Conservation (phyloP, 1,284 basidiomycete genomes). For the Leccinum angustisporum region DNA sequence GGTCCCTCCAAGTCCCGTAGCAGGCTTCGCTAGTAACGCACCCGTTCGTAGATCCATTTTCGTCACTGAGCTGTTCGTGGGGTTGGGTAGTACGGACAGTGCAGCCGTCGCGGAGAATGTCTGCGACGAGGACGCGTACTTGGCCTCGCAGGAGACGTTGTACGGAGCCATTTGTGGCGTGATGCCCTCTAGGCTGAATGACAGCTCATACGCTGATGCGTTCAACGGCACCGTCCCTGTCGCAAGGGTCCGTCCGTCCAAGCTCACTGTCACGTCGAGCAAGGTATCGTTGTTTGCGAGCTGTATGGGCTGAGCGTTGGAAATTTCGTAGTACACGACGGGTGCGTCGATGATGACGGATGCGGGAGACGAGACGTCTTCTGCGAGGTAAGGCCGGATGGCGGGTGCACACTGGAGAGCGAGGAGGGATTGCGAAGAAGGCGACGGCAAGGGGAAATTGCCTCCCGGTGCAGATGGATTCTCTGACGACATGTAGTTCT, state of each 20-base stretch:
- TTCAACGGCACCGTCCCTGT: slow-evolving; percentile 29
- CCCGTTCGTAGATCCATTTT: slow-evolving; percentile 75
- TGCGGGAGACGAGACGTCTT: slow-evolving; percentile 23
- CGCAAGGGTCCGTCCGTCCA: slow-evolving; percentile 26
- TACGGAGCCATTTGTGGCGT: slow-evolving; percentile 27
- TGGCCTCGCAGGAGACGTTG: slow-evolving; percentile 27
- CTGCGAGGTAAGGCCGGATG: slow-evolving; percentile 34
- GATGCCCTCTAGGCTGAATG: slow-evolving; percentile 27
- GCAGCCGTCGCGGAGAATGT: slow-evolving; percentile 48
- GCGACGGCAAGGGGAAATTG: slow-evolving; percentile 25
- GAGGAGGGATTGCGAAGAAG: slow-evolving; percentile 26
- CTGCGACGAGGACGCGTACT: slow-evolving; percentile 33
- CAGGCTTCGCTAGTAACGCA: slow-evolving; percentile 58
- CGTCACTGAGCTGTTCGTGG: slow-evolving; percentile 53
- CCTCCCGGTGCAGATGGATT: slow-evolving; percentile 24
- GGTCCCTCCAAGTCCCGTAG: slow-evolving; percentile 44
- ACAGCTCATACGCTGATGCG: slow-evolving; percentile 26
- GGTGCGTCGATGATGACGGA: slow-evolving; percentile 29
- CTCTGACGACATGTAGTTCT: slow-evolving; percentile 27
- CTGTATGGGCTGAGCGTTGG: slow-evolving; percentile 26
- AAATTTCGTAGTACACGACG: slow-evolving; percentile 27
- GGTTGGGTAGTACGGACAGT: slow-evolving; percentile 59
- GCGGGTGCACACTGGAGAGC: slow-evolving; percentile 34
- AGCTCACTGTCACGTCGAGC: slow-evolving; percentile 28
- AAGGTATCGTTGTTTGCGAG: slow-evolving; percentile 3